Evolutionary conservation across 768 basidiomycete genomes (phyloP).

Genomic region (Boletus vinaceobasis): DNA sequence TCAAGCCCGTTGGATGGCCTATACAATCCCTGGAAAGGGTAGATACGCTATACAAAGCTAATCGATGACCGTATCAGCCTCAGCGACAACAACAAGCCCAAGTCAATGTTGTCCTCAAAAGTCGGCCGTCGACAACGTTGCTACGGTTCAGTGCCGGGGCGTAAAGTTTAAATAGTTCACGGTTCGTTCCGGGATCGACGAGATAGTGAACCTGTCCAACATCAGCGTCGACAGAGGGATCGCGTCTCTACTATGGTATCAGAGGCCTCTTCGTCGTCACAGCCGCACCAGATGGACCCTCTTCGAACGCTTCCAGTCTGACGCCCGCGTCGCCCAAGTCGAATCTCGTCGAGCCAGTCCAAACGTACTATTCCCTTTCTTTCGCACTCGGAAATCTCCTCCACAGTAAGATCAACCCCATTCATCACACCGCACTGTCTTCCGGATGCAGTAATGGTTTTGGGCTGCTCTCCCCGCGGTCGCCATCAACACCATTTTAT

Average conservation of each 20-base stretch:
- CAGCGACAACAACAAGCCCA: too few relatives aligned
- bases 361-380: background rate
- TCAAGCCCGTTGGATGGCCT: background rate
- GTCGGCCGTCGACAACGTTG: too few relatives aligned
- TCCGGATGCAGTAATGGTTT: constrained; percentile 30
- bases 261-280: background rate
- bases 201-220: background rate
- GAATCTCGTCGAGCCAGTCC: background rate
- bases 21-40: background rate
- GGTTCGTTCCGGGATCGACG: too few relatives aligned
- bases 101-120: too few relatives aligned
- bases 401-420: background rate
- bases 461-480: background rate
- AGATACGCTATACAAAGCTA: background rate
- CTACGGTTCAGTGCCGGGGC: background rate
- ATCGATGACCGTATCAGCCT: too few relatives aligned
- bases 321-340: background rate
- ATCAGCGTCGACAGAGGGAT: background rate
- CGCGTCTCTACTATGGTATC: background rate
- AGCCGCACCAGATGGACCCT: background rate
- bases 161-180: background rate
- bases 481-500: background rate
- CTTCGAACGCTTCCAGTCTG: background rate
- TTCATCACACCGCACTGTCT: constrained; percentile 1
- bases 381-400: background rate